Base-by-base conservation (phyloP, 2,329 filamentous ascomycete species). In the Penicillium freii region DNA sequence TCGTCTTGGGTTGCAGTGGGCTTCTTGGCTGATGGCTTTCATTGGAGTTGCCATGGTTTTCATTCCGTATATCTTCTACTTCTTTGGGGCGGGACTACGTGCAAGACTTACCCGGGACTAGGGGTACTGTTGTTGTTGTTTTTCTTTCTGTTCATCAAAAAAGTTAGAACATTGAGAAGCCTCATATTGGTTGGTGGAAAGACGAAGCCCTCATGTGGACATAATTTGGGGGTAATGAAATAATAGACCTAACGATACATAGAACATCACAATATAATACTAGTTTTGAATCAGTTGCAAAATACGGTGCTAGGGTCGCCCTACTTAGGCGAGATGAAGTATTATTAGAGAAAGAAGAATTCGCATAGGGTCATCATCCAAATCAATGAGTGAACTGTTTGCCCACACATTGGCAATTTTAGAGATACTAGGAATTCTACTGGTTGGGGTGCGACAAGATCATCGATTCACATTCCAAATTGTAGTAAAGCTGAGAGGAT, bases 1-100 rank as follows among this genome's bases (percentile, higher is more conserved):
- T 52, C 80, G 84, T 2, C 79, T 92, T 3, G 86, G 86, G 2
- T 79, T 91, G 71, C 84, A 90, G 71, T 92, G 89, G 89, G 89
- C 88, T 0, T 85, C 83, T 43, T 82, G 81, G 1, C 76, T 92
- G 9, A 74, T 92, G 13, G 88, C 82, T 0, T 91, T 91, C 25
- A 64, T 66, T 50, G 63, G 63, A 1, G 27, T 66, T 19, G 64
- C 51, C 1, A 66, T 66, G 64, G 56, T 65, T 3, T 59, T 62
- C 2, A 66, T 66, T 36, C 64, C 64, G 0, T 66, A 65, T 17
- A 36, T 58, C 9, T 66, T 66, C 39, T 66, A 61, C 34, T 29
- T 62, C 15, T 66, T 59, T 47, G 64, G 64, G 1, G 58, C 15
- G 1, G 52, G 42, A 17, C 52, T 66, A n/a, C 55, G 64, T 3